Conservation (phyloP, 2,329 filamentous ascomycete species). For the Scytalidium lignicola region DNA sequence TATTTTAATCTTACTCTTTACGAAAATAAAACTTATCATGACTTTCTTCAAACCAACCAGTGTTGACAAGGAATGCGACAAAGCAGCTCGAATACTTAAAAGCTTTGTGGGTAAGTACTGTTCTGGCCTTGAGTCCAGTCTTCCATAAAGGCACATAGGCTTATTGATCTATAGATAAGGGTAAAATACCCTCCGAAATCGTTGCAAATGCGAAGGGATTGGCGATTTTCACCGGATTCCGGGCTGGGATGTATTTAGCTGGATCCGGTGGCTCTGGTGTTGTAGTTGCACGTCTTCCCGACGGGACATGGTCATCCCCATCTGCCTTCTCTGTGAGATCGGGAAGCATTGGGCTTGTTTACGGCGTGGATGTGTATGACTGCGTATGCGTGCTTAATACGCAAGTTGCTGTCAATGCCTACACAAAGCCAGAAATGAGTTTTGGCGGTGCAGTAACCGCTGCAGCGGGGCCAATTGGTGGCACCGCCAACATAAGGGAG, state of each 20-base stretch:
- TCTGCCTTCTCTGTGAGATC: slow-evolving; percentile 80
- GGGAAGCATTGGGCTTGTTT: slow-evolving; percentile 71
- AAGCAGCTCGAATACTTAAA: slow-evolving; percentile 9
- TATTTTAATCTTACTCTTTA: too few species aligned
- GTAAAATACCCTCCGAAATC: slow-evolving; percentile 51
- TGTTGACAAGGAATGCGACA: slow-evolving; percentile 7
- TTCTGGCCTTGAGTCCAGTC: not conserved
- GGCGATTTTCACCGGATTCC: slow-evolving; percentile 68
- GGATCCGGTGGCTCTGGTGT: slow-evolving; percentile 59
- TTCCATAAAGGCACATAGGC: not conserved
- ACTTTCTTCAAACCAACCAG: slow-evolving; percentile 2
- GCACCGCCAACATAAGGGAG: slow-evolving; percentile 4
- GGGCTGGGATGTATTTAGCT: slow-evolving; percentile 40
- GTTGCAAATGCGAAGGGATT: slow-evolving; percentile 62
- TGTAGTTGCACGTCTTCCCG: slow-evolving; percentile 54
- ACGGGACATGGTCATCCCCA: slow-evolving; percentile 72
- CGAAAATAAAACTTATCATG: not conserved
- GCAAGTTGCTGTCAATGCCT: slow-evolving; percentile 67
- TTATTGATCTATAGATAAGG: slow-evolving; percentile 3
- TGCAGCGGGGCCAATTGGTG: slow-evolving; percentile 57
- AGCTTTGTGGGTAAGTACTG: slow-evolving; percentile 6
- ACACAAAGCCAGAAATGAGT: slow-evolving; percentile 69
- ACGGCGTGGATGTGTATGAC: slow-evolving; percentile 83
- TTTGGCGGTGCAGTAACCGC: slow-evolving; percentile 75
- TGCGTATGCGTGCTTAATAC: slow-evolving; percentile 85